Percentiles rank a stretch among this genome's conserved stretches.
Conservation (phyloP, 148 eudicot genomes). For the Rhododendron griersonianum region DNA sequence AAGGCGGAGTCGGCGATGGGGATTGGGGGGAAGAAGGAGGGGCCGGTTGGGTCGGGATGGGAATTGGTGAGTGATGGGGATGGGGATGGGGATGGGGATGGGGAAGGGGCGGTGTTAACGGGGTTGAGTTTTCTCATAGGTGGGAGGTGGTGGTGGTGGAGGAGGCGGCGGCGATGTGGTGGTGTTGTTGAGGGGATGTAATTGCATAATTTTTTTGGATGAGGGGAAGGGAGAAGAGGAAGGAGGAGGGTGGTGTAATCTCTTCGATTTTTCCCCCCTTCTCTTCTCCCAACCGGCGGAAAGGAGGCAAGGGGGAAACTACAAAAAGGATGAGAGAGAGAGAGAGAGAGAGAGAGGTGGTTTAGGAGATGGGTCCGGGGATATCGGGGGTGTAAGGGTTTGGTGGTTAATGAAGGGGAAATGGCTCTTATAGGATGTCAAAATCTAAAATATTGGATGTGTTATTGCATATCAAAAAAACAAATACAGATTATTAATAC, state of each 20-base stretch:
- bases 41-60: background rate
- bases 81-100: conserved; percentile 4
- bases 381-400: background rate
- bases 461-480: too few relatives aligned
- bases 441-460: background rate
- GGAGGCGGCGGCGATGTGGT: background rate
- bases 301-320: conserved; percentile 3
- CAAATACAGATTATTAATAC: too few relatives aligned
- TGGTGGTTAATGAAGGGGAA: background rate
- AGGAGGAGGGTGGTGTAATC: background rate
- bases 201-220: conserved; percentile 19
- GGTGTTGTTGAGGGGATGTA: background rate
- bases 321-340: background rate
- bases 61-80: background rate
- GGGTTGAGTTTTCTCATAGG: conserved; percentile 16
- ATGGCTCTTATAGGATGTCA: background rate
- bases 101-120: background rate
- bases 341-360: background rate
- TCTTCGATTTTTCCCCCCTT: background rate
- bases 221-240: background rate
- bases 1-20: conserved; percentile 26
- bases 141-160: background rate
- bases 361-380: background rate
- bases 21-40: conserved; percentile 3
- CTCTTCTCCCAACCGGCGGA: conserved; percentile 28